Evolutionary conservation across 768 basidiomycete species (phyloP), one percentile per base, ranked within the genome.

Genomic region (Tricholoma terreum): DNA sequence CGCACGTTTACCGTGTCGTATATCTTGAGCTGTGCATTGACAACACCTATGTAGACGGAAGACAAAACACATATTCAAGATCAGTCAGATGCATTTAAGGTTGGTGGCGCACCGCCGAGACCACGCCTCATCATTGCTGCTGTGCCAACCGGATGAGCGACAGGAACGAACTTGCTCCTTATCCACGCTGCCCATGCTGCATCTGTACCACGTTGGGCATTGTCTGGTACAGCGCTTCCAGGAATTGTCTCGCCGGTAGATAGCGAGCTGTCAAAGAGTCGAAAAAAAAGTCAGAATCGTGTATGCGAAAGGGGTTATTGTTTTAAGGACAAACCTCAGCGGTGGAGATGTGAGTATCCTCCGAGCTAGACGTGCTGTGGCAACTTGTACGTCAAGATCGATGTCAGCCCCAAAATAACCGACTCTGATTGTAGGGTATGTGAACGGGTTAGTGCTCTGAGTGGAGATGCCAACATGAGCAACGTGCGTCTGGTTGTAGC

Each of bases 311-410:
- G 9, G 24, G 14, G 10, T n/a, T 10, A 30, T 1, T 30, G n/a
- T n/a, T 21, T 7, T 2, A 46, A 38, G 21, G n/a, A 61, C 67
- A 15, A 49, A 79, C 78, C 69, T 75, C 31, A 82, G 61, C 3
- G 81, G 80, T 22, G 73, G 64, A 19, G 67, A 73, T 8, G 68
- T 67, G 52, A 84, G 64, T 31, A 80, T 71, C 48, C 70, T 69
- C 15, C 82, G 73, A 0, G 79, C 66, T 4, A 83, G 66, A 6
- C 78, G 73, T 0, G 79, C 74, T 19, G 75, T 75, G 11, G 80
- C 82, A 14, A 80, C 70, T 63, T 83, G 81, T 2, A 83, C 73
- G 49, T 75, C 71, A 22, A 83, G 64, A 65, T 85, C 84, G 45
- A 77, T 73, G 38, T 75, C 73, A 14, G 77, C 71, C 57, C 68